Conservation (phyloP, 805 yeast genomes). For the Allodekkera sacchari region DNA sequence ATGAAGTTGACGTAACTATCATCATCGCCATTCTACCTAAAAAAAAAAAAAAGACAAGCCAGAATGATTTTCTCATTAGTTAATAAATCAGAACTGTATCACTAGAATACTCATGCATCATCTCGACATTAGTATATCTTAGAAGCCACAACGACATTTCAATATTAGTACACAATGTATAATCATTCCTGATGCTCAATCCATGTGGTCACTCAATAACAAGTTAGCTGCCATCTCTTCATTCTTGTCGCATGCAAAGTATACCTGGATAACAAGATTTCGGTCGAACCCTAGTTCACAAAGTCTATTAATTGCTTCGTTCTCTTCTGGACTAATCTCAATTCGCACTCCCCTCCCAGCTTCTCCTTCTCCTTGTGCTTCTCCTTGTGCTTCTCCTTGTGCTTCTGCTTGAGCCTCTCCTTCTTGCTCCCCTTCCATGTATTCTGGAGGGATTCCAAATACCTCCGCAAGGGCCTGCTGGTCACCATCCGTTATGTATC, state of each 20-base stretch:
- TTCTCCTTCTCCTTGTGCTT: conserved; percentile 23
- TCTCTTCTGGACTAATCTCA: conserved; percentile 70
- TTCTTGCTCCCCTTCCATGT: conserved; percentile 26
- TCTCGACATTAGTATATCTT: neutral
- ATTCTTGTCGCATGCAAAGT: conserved; percentile 95
- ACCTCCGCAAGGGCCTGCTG: conserved; percentile 42
- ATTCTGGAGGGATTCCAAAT: conserved; percentile 32
- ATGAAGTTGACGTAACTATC: no score
- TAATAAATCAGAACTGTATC: no score
- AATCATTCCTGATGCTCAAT: conserved; percentile 6
- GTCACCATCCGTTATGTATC: conserved; percentile 58
- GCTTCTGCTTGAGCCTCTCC: conserved; percentile 34
- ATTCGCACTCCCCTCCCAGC: conserved; percentile 43
- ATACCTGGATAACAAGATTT: conserved; percentile 80
- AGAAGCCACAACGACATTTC: neutral
- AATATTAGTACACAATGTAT: neutral
- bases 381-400: conserved; percentile 15
- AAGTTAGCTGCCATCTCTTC: conserved; percentile 95
- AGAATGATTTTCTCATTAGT: neutral
- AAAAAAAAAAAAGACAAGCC: neutral
- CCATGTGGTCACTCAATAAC: conserved; percentile 55
- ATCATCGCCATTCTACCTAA: no score
- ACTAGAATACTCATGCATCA: neutral
- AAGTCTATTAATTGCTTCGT: conserved; percentile 80
- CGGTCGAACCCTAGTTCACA: conserved; percentile 93